Evolutionary conservation across 2,329 filamentous ascomycete species (phyloP), one percentile per base, ranked within the genome.

Genomic region (Pseudogymnoascus sp.): DNA sequence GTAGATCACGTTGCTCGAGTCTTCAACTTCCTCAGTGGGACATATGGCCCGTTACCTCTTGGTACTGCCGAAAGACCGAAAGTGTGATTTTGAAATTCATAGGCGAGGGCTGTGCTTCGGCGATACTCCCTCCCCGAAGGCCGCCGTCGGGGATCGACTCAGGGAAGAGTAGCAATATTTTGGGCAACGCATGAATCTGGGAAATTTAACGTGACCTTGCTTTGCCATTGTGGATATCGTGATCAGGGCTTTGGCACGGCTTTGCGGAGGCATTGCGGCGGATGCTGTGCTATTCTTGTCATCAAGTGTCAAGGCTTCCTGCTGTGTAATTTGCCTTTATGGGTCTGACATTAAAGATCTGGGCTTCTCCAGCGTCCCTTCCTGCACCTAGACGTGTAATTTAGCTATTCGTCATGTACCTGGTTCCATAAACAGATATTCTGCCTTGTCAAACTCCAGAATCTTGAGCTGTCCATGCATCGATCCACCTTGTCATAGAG

Each of bases 41-140:
- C 50, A 36, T 36, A 56, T 56, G 28, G 28, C 23, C 25, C 28
- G 50, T 34, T 56, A 11, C 25, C 50, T 56, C 25, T 56, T 36
- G 25, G 50, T 10, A 56, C 16, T 56, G 25, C 25, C 28, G 50
- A 56, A 56, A 34, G n/a, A 34, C 28, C n/a, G 50, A 34, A 56
- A 5, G 46, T 34, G 50, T 34, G 50, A 56, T 56, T 56, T 56
- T 34, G 28, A 56, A 53, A 34, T 56, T 34, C 50, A 56, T 34
- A 56, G 50, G 50, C 50, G 50, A 34, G 50, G 50, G 50, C 50
- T 56, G 50, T 56, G 50, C 25, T 18, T 56, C 50, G 50, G 50
- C 28, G n/a, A 56, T 31, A 34, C 50, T 56, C 28, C 28, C n/a
- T 36, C 28, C 12, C 50, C 50, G 50, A 56, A 36, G 5, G 28